Base-by-base conservation (phyloP, 306 rosid genomes). In the Calophaca sinica region DNA sequence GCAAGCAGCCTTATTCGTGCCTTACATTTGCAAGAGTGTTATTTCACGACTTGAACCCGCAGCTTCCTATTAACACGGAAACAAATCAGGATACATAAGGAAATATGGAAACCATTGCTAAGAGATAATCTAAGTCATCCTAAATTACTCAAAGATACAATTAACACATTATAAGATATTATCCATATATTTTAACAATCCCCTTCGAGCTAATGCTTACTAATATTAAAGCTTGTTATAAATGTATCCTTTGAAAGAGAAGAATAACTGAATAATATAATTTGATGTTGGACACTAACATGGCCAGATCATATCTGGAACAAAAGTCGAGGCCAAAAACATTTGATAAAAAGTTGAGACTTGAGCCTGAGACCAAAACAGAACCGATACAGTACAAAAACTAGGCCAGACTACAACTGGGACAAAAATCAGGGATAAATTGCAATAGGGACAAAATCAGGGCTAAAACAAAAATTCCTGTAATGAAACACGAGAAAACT, bases 91-190 rank as follows among this genome's bases (percentile, higher is more conserved):
- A 61, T 36, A 14, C 36, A 61, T 36, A 38, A 61, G 42, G 42
- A 35, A 61, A 13, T 13, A 13, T 36, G 48, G 67, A 36, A 61
- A 61, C 46, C n/a, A 7, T 62, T 36, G 68, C n/a, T 36, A 62
- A 45, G 4, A 45, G 51, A 45, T 45, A 11, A 62, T 62, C 48
- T 62, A 62, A 62, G 29, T 13, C 31, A 62, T 36, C 46, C 48
- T 13, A 4, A 62, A 36, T 36, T 62, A 62, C 68, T 36, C 45
- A 33, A 20, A 20, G 26, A 20, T 1, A 20, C 26, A 20, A 20
- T 20, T 20, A 20, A 20, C 26, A 20, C 26, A 20, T 20, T 20
- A 20, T 20, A 20, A 20, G 26, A 20, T 20, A 20, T 20, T 32
- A 28, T 57, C 6, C 14, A 59, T 59, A 32, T 5, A 58, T 10